phyloP scores from a whole-genome alignment of 257 asterid species.

The Cynanchum wilfordii region DNA sequence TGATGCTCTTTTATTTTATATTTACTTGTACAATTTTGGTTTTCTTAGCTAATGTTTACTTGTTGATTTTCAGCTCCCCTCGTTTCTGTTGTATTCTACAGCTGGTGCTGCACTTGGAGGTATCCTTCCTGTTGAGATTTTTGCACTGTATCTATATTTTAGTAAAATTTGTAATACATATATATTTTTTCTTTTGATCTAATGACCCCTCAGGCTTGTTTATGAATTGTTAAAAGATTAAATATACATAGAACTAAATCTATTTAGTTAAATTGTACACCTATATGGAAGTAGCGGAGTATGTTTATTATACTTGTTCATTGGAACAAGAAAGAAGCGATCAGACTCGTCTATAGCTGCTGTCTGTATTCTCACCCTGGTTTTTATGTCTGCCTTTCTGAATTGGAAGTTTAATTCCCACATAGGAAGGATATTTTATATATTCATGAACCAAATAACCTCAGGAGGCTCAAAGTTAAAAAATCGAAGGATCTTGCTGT shows the following conservation, averaged over 20 bases:
- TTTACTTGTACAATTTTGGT: background rate
- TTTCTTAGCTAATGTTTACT: slow-evolving; percentile 5
- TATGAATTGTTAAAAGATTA: background rate
- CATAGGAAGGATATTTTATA: background rate
- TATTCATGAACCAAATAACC: background rate
- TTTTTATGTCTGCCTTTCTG: background rate
- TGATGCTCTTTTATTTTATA: background rate
- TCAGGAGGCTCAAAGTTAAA: background rate
- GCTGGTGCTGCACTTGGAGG: slow-evolving; percentile 95
- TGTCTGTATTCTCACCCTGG: background rate
- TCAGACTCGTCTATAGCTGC: background rate
- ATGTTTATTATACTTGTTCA: background rate
- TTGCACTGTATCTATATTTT: background rate
- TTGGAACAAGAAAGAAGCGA: background rate
- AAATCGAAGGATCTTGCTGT: background rate
- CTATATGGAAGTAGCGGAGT: background rate
- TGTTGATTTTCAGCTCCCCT: slow-evolving; percentile 48
- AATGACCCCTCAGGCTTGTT: background rate
- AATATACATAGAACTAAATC: background rate
- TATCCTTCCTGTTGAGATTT: slow-evolving; percentile 20
- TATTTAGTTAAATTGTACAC: background rate
- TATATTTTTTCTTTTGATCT: too few relatives aligned
- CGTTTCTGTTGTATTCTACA: slow-evolving; percentile 64
- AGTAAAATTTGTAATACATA: background rate
- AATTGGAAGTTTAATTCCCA: background rate